These are phyloP conservation scores for Microbotryum saponariae DNA, from an alignment of 1,284 basidiomycete species.

Conservation along the genomic window DNA sequence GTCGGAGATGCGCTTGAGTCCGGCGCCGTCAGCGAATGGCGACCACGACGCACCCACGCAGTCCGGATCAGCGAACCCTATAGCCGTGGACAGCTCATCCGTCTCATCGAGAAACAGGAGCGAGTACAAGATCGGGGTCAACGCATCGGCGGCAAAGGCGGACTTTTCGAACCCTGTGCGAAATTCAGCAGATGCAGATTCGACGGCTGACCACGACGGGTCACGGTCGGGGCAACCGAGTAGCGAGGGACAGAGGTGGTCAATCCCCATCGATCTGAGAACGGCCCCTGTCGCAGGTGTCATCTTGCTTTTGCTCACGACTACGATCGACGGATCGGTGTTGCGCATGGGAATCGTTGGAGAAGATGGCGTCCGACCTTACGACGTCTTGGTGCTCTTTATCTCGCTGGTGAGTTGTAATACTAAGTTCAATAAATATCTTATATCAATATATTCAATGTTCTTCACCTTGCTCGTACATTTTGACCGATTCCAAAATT, in stretches of 20 bases:
- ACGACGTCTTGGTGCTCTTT: slow-evolving; percentile 89
- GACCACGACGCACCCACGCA: neutral
- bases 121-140: slow-evolving; percentile 11
- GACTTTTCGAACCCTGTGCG: slow-evolving; percentile 1
- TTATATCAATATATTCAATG: too few relatives aligned
- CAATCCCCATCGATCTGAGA: slow-evolving; percentile 53
- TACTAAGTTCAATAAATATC: too few relatives aligned
- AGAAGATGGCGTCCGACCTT: slow-evolving; percentile 70
- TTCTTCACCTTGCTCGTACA: too few relatives aligned
- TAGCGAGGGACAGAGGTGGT: slow-evolving; percentile 24
- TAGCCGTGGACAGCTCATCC: neutral
- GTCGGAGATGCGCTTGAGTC: neutral
- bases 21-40: neutral
- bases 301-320: slow-evolving; percentile 64
- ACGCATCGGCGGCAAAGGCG: too few relatives aligned
- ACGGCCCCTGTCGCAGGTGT: slow-evolving; percentile 73
- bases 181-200: slow-evolving; percentile 1
- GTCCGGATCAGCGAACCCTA: neutral
- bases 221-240: neutral
- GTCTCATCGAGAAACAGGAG: neutral
- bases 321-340: slow-evolving; percentile 58
- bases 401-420: slow-evolving; percentile 56
- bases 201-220: slow-evolving; percentile 2
- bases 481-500: neutral
- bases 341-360: slow-evolving; percentile 62